phyloP scores from a whole-genome alignment of 805 yeast species.

The Starmerella riodocensis region DNA sequence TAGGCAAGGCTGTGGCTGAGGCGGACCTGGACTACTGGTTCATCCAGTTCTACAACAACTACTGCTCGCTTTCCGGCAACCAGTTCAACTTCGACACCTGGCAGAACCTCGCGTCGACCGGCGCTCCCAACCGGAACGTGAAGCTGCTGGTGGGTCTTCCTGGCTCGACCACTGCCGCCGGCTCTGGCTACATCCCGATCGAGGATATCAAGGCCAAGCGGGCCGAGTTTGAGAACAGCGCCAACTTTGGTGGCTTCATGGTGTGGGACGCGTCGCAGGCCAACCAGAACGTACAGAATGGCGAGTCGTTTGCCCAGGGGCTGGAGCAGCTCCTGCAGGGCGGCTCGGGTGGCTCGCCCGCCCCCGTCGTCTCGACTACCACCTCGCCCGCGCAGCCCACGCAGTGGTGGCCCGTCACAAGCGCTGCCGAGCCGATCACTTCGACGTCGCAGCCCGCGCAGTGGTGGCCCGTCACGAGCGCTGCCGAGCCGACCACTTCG shows the following conservation, averaged over 20 bases:
- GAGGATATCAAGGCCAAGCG: constrained; percentile 26
- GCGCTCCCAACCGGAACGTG: constrained; percentile 55
- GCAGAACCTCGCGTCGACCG: constrained; percentile 45
- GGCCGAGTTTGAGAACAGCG: constrained; percentile 21
- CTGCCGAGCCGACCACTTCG: constrained; percentile 5
- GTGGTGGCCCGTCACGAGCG: background rate
- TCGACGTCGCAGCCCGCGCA: constrained; percentile 5
- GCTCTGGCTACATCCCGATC: constrained; percentile 39
- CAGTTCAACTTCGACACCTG: constrained; percentile 62
- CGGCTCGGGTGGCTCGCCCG: constrained; percentile 16
- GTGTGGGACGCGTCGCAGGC: constrained; percentile 74
- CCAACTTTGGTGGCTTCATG: constrained; percentile 58
- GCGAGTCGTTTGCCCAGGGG: constrained; percentile 32
- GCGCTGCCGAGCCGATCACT: constrained; percentile 3
- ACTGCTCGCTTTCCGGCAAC: constrained; percentile 35
- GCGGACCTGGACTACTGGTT: constrained; percentile 68
- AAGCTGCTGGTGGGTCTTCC: constrained; percentile 68
- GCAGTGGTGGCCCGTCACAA: background rate
- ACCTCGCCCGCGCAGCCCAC: constrained; percentile 9
- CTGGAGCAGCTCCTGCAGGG: constrained; percentile 35
- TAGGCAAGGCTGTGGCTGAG: constrained; percentile 53
- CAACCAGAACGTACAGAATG: constrained; percentile 37
- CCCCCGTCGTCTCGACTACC: constrained; percentile 7
- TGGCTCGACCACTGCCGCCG: constrained; percentile 40
- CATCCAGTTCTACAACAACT: constrained; percentile 81